phyloP scores from a whole-genome alignment of 768 basidiomycete species.

The Trametes meyenii region DNA sequence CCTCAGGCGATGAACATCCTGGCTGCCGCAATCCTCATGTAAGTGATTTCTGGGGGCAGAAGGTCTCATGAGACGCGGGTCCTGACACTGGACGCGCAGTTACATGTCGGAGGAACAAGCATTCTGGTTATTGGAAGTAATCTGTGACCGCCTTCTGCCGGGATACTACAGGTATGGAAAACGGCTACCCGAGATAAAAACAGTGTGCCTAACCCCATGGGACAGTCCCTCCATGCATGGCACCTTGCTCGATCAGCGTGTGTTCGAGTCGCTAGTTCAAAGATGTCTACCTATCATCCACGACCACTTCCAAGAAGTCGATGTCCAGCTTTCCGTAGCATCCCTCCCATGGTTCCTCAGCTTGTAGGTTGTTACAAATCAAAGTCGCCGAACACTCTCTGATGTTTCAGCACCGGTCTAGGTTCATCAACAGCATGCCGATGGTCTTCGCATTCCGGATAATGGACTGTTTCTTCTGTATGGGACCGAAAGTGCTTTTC shows the following conservation, averaged over 20 bases:
- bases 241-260: slow-evolving; percentile 96
- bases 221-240: slow-evolving; percentile 96
- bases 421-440: slow-evolving; percentile 92
- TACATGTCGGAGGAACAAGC: slow-evolving; percentile 99
- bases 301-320: slow-evolving; percentile 87
- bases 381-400: slow-evolving; percentile 20
- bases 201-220: not conserved
- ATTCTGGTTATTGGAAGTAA: slow-evolving; percentile 94
- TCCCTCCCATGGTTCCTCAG: slow-evolving; percentile 98
- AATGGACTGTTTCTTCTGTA: slow-evolving; percentile 97
- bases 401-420: slow-evolving; percentile 29
- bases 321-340: slow-evolving; percentile 96
- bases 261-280: slow-evolving; percentile 92
- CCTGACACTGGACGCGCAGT: slow-evolving; percentile 45
- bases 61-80: not conserved
- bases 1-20: slow-evolving; percentile 96
- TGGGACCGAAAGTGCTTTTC: slow-evolving; percentile 98
- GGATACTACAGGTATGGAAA: slow-evolving; percentile 89
- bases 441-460: slow-evolving; percentile 98
- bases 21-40: slow-evolving; percentile 94
- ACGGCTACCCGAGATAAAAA: not conserved
- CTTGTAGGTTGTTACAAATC: slow-evolving; percentile 60
- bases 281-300: slow-evolving; percentile 91
- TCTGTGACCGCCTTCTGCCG: slow-evolving; percentile 92
- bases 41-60: slow-evolving; percentile 27